Evolutionary conservation across 2,329 filamentous ascomycete genomes (phyloP), one percentile per base, ranked within the genome.

Genomic region (Pezicula radicicola): DNA sequence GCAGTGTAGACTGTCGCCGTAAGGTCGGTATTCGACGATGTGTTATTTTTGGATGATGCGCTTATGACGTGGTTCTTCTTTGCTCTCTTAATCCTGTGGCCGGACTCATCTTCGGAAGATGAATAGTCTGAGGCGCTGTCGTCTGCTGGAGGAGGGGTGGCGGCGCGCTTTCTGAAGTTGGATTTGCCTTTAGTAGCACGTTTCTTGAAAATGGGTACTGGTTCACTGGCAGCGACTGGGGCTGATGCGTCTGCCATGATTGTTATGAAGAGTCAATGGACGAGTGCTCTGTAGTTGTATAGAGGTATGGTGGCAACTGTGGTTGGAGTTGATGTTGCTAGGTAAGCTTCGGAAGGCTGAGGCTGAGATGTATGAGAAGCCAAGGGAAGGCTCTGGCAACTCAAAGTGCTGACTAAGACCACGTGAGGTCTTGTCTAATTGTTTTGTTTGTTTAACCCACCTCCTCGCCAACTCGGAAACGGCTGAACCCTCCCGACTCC

Each of bases 141-240:
- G 55, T 81, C 82, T 57, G 81, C 82, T 12, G 87, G 85, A 6
- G 90, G 88, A 49, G 91, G 90, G 36, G 91, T 89, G 27, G 87
- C 83, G 18, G 88, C 82, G 59, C 89, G 84, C 75, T 96, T 96
- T 65, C 92, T 84, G 50, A 92, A 75, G 64, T 85, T 91, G 46
- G 85, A 79, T 66, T 89, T 92, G 56, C 80, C 81, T 67, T 91
- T 95, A 64, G 81, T 80, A 59, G 83, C 80, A 67, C 92, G 84
- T 70, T 94, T 96, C 70, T 96, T 97, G 80, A 97, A 97, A 48
- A 89, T 70, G 13, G 87, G 80, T 12, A 85, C 76, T 19, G 62
- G 57, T 43, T 39, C 42, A 19, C 18, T 21, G 15, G 41, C 27
- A 37, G 35, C 35, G 37, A 16, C 19, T 40, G 37, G 19, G 15